These are phyloP conservation scores for Albatrellus ellisii DNA, from an alignment of 768 basidiomycete genomes.

Conservation along the genomic window DNA sequence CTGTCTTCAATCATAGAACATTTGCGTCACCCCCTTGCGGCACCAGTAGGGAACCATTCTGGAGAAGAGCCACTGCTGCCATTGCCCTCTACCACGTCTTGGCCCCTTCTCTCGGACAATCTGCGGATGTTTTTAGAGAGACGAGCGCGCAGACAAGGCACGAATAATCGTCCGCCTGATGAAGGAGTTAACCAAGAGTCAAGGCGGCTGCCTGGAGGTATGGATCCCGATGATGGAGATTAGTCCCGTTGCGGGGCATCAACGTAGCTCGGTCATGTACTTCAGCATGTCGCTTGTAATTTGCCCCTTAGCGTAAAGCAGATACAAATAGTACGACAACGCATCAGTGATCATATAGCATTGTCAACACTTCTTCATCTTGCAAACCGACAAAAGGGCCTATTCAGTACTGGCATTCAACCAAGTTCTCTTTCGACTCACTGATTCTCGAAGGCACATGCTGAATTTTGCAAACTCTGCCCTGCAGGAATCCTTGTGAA, in stretches of 20 bases:
- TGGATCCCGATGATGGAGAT: slow-evolving; percentile 7
- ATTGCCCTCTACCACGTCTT: slow-evolving; percentile 46
- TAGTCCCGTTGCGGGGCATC: not conserved
- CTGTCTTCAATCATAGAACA: slow-evolving; percentile 39
- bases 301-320: too few relatives aligned
- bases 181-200: too few relatives aligned
- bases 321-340: too few relatives aligned
- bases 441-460: slow-evolving; percentile 66
- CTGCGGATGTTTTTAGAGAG: slow-evolving; percentile 34
- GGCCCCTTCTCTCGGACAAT: slow-evolving; percentile 29
- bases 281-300: not conserved
- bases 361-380: too few relatives aligned
- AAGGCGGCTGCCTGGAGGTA: not conserved
- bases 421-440: too few relatives aligned
- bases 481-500: slow-evolving; percentile 71
- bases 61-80: slow-evolving; percentile 28
- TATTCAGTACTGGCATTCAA: too few relatives aligned
- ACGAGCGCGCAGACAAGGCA: too few relatives aligned
- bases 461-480: slow-evolving; percentile 79
- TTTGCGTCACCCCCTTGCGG: slow-evolving; percentile 40
- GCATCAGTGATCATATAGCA: too few relatives aligned
- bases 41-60: slow-evolving; percentile 6
- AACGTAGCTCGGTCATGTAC: not conserved
- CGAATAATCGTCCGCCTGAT: too few relatives aligned
- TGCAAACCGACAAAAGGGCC: too few relatives aligned